Conservation (phyloP, 2,329 filamentous ascomycete genomes). For the Drechslera avenae region DNA sequence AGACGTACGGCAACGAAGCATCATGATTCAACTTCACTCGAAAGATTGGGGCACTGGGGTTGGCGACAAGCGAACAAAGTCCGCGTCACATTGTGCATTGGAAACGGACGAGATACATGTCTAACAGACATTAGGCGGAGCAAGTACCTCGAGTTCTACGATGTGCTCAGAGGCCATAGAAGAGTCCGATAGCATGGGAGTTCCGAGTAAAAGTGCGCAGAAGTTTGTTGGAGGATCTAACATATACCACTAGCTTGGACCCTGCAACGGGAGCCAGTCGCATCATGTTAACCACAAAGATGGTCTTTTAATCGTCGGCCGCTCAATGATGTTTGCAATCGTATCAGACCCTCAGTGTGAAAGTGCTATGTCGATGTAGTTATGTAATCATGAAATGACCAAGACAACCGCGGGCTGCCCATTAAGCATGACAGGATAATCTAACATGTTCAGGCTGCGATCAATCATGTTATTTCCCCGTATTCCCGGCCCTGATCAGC, state of each 20-base stretch:
- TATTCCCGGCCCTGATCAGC: background rate
- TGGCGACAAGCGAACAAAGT: slow-evolving; percentile 3
- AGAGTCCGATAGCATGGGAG: slow-evolving; percentile 1
- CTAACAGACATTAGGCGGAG: slow-evolving; percentile 1
- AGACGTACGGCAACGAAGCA: slow-evolving; percentile 11
- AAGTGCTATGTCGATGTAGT: too few relatives aligned
- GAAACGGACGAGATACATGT: slow-evolving; percentile 2
- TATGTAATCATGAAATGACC: too few relatives aligned
- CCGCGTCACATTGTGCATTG: slow-evolving; percentile 3
- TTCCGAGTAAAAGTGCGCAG: slow-evolving; percentile 11
- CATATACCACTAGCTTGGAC: slow-evolving; percentile 14
- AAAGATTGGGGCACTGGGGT: slow-evolving; percentile 7
- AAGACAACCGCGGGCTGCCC: too few relatives aligned
- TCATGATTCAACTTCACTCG: background rate
- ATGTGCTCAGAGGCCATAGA: slow-evolving; percentile 1
- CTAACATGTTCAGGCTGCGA: background rate
- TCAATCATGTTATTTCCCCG: background rate
- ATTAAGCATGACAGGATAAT: too few relatives aligned
- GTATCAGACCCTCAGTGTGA: background rate
- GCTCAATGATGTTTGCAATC: background rate
- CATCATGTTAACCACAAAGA: background rate
- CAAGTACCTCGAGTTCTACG: background rate
- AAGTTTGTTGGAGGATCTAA: slow-evolving; percentile 2
- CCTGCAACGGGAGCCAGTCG: slow-evolving; percentile 10
- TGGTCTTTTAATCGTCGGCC: background rate